Percentiles rank a stretch among this genome's conserved stretches.
phyloP scores from a whole-genome alignment of 179 eudicot genomes.

The Silene vulgaris region DNA sequence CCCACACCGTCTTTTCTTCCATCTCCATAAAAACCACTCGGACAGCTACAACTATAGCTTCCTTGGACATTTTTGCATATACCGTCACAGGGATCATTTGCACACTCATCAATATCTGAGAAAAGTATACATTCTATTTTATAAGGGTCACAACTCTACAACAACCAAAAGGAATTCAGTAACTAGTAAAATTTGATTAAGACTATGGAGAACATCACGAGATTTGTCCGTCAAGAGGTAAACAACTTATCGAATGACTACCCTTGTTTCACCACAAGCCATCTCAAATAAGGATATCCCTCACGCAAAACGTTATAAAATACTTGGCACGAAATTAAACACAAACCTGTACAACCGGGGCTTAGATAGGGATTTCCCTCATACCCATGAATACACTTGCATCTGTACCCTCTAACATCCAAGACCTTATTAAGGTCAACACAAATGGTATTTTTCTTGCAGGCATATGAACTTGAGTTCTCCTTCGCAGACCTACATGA shows the following conservation, averaged over 20 bases:
- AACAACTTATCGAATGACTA: too few species aligned
- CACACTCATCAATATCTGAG: neutral
- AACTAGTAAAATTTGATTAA: too few species aligned
- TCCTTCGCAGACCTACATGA: slow-evolving; percentile 21
- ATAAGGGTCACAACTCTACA: too few species aligned
- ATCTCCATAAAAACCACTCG: slow-evolving; percentile 7
- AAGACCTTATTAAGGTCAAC: neutral
- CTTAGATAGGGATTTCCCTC: slow-evolving; percentile 39
- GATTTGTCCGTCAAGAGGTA: too few species aligned
- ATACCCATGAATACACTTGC: slow-evolving; percentile 29
- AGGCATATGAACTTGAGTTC: slow-evolving; percentile 22
- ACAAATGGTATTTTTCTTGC: slow-evolving; percentile 12
- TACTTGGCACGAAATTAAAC: neutral
- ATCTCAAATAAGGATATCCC: too few species aligned
- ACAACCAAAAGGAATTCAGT: too few species aligned
- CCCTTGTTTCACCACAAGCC: too few species aligned
- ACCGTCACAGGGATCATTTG: neutral
- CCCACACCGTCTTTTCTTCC: slow-evolving; percentile 7
- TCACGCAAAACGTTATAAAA: too few species aligned
- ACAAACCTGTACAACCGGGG: slow-evolving; percentile 30
- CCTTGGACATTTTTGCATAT: neutral
- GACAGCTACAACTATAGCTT: neutral
- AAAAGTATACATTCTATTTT: too few species aligned
- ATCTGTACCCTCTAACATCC: slow-evolving; percentile 27
- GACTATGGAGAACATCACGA: too few species aligned